Conservation (phyloP, 2,329 filamentous ascomycete genomes). For the Penicillium frequentans region DNA sequence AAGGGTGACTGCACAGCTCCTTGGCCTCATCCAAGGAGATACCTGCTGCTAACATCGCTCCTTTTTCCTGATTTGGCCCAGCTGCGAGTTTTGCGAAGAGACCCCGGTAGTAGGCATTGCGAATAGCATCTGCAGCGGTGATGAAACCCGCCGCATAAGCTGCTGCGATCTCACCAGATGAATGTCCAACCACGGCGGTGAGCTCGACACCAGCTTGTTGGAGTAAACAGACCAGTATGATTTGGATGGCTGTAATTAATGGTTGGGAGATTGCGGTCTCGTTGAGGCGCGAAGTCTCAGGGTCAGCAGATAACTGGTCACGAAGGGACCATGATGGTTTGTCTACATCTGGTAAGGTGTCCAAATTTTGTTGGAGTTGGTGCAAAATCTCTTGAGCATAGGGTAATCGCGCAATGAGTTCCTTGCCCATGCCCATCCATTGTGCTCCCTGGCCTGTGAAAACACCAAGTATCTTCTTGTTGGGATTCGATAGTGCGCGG, state of each 20-base stretch:
- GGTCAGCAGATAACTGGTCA: conserved; percentile 2
- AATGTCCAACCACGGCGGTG: conserved; percentile 47
- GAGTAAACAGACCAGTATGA: conserved; percentile 48
- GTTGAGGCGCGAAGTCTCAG: conserved; percentile 2
- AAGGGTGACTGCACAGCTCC: not conserved
- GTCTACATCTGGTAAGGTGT: conserved; percentile 11
- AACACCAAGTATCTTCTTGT: conserved; percentile 15
- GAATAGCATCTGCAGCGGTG: conserved; percentile 46
- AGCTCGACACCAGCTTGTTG: conserved; percentile 45
- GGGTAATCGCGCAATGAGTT: conserved; percentile 16
- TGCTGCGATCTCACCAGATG: conserved; percentile 51
- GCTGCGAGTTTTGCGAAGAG: not conserved
- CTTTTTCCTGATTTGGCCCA: not conserved
- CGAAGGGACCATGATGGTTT: conserved; percentile 13
- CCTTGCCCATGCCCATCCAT: conserved; percentile 23
- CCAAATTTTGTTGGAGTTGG: not conserved
- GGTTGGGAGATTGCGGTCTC: conserved; percentile 14
- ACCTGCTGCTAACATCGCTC: conserved; percentile 17
- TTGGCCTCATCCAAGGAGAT: not conserved
- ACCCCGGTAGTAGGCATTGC: conserved; percentile 45
- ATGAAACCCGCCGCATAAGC: conserved; percentile 46
- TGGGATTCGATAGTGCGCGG: not conserved
- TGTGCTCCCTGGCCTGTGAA: conserved; percentile 34
- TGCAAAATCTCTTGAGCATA: conserved; percentile 1
- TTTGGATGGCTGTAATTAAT: conserved; percentile 47